Evolutionary conservation across 306 rosid species (phyloP), one percentile per base, ranked within the genome.

Genomic region (Prunus campanulata): DNA sequence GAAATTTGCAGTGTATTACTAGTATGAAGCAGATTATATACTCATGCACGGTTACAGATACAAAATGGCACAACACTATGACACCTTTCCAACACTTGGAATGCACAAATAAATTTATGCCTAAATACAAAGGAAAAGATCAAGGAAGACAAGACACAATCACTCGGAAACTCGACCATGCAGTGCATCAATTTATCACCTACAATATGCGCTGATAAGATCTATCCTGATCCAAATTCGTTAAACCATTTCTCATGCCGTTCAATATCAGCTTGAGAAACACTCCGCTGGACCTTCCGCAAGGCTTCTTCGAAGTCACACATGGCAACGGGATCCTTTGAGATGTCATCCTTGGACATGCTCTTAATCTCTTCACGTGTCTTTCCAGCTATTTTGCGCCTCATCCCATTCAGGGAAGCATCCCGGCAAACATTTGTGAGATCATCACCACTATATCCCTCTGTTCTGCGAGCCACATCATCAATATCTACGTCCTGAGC

Each of bases 381-480:
- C 89, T 96, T 96, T 81, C 99, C 97, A 0, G 99, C 99, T 75
- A 96, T 96, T 86, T 91, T 96, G 20, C 96, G 91, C 78, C 98
- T 88, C 99, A 96, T 96, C n/a, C 98, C 99, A 82, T 96, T 96
- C 84, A 96, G 83, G 51, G 97, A 96, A 68, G 99, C 99, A 68
- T 96, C 99, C 1, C 99, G 91, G 71, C 99, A 96, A 30, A 96
- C 98, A 55, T 90, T 92, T 15, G 99, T 96, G 66, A 96, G 91
- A 86, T 96, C 99, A 49, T 96, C 99, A 78, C 99, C 99, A 89
- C 98, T 96, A 56, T 96, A 92, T 69, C 97, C 99, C 2, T 92
- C 98, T 22, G 99, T 89, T 52, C 91, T 92, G 59, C 96, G 93
- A 86, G 99, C 99, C 78, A 96, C 99, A 1, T 89, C 97, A 69